Conservation (phyloP, 2,329 filamentous ascomycete genomes). For the Trichoderma gracile region DNA sequence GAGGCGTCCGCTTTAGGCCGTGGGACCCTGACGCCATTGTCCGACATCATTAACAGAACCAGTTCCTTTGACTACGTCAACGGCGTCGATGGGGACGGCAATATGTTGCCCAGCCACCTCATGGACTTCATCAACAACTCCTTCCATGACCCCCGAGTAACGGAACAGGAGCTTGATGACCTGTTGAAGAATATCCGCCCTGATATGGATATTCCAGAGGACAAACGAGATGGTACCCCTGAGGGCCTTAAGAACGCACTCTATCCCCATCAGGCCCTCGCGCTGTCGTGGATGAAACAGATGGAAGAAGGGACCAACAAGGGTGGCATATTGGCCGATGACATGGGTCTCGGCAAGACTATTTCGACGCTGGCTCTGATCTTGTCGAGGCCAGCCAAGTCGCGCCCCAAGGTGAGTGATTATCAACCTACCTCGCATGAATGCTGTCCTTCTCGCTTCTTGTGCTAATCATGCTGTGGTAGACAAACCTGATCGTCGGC, state of each 20-base stretch:
- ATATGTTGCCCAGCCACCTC: constrained; percentile 40
- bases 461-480: constrained; percentile 31
- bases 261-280: constrained; percentile 81
- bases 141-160: constrained; percentile 43
- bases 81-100: constrained; percentile 41
- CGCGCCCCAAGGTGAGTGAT: constrained; percentile 37
- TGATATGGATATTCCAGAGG: constrained; percentile 63
- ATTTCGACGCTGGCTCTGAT: constrained; percentile 81
- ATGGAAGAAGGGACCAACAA: constrained; percentile 76
- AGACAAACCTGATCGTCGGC: constrained; percentile 81
- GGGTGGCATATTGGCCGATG: constrained; percentile 88
- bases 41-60: constrained; percentile 43
- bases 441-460: neutral
- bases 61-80: constrained; percentile 41
- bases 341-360: constrained; percentile 92
- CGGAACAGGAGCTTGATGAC: constrained; percentile 66
- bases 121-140: constrained; percentile 39
- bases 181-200: constrained; percentile 72
- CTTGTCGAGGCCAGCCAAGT: constrained; percentile 62
- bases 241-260: constrained; percentile 66
- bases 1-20: constrained; percentile 6
- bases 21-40: constrained; percentile 30
- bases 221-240: constrained; percentile 68
- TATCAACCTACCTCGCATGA: too few species aligned
- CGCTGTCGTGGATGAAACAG: constrained; percentile 79